Base-by-base conservation (phyloP, 2,329 filamentous ascomycete species). In the Paraconiothyrium brasiliense region DNA sequence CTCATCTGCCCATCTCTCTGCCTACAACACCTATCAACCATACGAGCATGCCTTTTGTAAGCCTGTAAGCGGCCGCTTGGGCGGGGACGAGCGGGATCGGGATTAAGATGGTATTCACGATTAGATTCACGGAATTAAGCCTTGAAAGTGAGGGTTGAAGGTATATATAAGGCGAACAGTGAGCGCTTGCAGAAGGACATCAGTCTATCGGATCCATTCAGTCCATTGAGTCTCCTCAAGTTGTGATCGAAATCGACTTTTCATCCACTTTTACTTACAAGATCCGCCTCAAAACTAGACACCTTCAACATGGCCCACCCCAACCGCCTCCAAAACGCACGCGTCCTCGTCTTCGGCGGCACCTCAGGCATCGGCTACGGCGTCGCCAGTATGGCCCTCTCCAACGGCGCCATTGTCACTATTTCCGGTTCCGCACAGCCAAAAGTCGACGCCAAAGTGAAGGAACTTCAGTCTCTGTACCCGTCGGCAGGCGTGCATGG, bases 321-420 rank as follows among this genome's bases (percentile, higher is more conserved):
- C 35, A 84, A 86, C 69, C 85, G 84, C 70, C 82, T 87, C 51
- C 69, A 77, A 49, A 77, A 78, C 64, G 70, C 78, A 34, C 81
- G 79, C 64, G 78, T 90, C 69, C 83, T 92, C 41, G 76, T 91
- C 71, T 82, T 91, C 57, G 89, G 89, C 43, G 90, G 88, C 41
- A 86, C 87, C 0, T 84, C 86, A 44, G 89, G 89, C 50, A 89
- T 92, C 43, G 89, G 89, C 35, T 87, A 84, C 65, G 84, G 80
- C 57, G 84, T 89, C 6, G 88, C 89, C 49, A 84, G 87, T 78
- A 84, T 84, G 22, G 78, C 81, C 3, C 74, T 90, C 41, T 85
- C 85, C 44, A 79, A 84, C 55, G 86, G 86, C 37, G 85, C 85
- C 35, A 74, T 70, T 16, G 85, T 91, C 13, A 84, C 81, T 49